phyloP scores from a whole-genome alignment of 495 filamentous ascomycete genomes.

The Daldinia bambusicola region DNA sequence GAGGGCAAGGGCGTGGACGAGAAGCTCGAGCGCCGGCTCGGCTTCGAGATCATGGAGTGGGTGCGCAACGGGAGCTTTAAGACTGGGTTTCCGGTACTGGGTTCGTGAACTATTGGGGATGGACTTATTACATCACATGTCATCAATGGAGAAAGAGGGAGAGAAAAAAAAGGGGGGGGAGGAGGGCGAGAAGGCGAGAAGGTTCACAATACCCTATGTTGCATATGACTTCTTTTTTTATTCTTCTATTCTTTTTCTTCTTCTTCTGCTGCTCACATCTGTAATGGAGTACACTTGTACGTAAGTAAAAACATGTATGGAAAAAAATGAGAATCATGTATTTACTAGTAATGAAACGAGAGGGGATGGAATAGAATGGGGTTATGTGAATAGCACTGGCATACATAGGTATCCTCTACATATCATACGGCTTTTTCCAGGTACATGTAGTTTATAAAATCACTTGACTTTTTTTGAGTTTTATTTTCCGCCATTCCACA shows the following conservation, averaged over 20 bases:
- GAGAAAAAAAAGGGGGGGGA: not conserved
- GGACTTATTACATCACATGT: not conserved
- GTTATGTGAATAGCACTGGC: conserved; percentile 15
- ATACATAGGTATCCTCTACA: conserved; percentile 28
- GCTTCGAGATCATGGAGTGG: conserved; percentile 87
- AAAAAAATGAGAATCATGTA: conserved; percentile 10
- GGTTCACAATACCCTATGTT: conserved; percentile 4
- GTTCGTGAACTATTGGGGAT: conserved; percentile 9
- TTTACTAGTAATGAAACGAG: conserved; percentile 8
- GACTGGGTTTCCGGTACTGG: conserved; percentile 17
- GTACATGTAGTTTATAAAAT: conserved; percentile 31
- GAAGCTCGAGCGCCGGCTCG: conserved; percentile 73
- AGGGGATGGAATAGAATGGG: not conserved
- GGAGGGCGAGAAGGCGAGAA: not conserved
- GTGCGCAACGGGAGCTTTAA: conserved; percentile 62
- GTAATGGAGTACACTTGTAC: conserved; percentile 31
- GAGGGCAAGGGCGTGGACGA: conserved; percentile 65
- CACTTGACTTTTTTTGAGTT: conserved; percentile 21
- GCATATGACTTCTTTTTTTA: conserved; percentile 5
- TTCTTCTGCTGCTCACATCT: not conserved
- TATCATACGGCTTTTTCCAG: conserved; percentile 23
- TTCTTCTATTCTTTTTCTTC: too few relatives aligned
- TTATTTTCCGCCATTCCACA: conserved; percentile 13
- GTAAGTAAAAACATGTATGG: conserved; percentile 17
- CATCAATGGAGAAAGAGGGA: not conserved